A percentile compares a stretch with the other conserved stretches of the same genome.
Conservation (phyloP, 2,329 filamentous ascomycete genomes). For the Alternaria ventricosa region DNA sequence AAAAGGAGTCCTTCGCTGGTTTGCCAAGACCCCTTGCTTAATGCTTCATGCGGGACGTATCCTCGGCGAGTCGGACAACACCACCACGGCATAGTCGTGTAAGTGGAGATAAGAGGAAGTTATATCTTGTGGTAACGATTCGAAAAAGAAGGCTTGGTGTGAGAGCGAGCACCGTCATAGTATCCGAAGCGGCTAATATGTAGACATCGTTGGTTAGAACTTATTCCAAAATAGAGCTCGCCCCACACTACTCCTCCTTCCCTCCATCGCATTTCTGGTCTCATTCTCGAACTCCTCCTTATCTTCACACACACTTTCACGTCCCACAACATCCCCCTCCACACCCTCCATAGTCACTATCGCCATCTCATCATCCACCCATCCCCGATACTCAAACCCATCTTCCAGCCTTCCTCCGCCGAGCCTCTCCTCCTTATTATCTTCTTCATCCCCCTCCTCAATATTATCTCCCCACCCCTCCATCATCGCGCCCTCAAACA, state of each 20-base stretch:
- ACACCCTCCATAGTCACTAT: not conserved
- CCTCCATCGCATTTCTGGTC: not conserved
- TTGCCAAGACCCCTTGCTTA: not conserved
- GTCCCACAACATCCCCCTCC: not conserved
- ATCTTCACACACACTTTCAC: no score
- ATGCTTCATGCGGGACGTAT: not conserved
- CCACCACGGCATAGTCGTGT: not conserved
- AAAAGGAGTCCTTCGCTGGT: not conserved
- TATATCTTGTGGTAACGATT: not conserved
- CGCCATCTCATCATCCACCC: not conserved
- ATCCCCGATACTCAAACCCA: not conserved
- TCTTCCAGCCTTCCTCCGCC: not conserved
- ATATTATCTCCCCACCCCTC: not conserved
- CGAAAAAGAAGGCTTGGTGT: not conserved
- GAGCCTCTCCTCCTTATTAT: rapidly evolving
- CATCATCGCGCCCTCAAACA: not conserved
- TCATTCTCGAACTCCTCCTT: not conserved
- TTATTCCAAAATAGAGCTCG: not conserved
- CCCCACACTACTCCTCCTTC: not conserved
- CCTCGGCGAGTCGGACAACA: not conserved
- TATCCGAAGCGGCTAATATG: not conserved
- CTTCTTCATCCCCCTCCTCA: not conserved
- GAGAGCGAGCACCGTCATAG: not conserved
- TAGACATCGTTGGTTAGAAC: not conserved
- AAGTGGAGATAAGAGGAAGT: not conserved